Percentiles rank a stretch among this genome's conserved stretches.
These are phyloP conservation scores for Cystobasidiopsis lactophilus DNA, from an alignment of 768 basidiomycete species.

Conservation along the genomic window DNA sequence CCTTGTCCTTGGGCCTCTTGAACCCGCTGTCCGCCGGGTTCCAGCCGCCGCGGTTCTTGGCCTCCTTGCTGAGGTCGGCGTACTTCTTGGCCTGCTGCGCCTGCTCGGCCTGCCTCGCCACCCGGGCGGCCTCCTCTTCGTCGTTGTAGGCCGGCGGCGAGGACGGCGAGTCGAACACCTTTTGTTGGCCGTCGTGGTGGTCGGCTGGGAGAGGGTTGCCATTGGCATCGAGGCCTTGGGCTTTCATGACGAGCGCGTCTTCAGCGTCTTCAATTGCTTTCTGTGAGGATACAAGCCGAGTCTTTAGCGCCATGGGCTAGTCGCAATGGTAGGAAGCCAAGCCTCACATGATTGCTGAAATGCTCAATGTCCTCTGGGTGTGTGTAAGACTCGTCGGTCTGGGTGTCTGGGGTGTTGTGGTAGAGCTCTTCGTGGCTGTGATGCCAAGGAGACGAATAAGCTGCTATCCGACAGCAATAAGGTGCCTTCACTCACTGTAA, in stretches of 20 bases:
- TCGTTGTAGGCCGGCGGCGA: neutral
- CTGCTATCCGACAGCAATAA: neutral
- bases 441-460: neutral
- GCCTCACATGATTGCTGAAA: constrained; percentile 56
- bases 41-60: constrained; percentile 16
- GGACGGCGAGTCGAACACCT: neutral
- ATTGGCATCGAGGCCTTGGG: neutral
- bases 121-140: constrained; percentile 10
- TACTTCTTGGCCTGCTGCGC: constrained; percentile 17
- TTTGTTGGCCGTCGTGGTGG: neutral
- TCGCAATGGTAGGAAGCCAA: too few species aligned
- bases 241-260: constrained; percentile 35
- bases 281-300: neutral
- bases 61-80: constrained; percentile 12
- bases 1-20: constrained; percentile 16
- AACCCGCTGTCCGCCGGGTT: constrained; percentile 13
- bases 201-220: neutral
- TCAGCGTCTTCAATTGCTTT: constrained; percentile 31
- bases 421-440: constrained; percentile 68
- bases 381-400: constrained; percentile 79
- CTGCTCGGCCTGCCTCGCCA: constrained; percentile 13
- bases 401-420: constrained; percentile 91
- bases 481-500: constrained; percentile 8
- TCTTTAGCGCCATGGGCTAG: neutral
- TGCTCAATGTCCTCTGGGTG: constrained; percentile 76